A percentile compares a stretch with the other conserved stretches of the same genome.
Evolutionary conservation across 2,329 filamentous ascomycete genomes (phyloP).

Genomic region (Dichotomopilus funicola): DNA sequence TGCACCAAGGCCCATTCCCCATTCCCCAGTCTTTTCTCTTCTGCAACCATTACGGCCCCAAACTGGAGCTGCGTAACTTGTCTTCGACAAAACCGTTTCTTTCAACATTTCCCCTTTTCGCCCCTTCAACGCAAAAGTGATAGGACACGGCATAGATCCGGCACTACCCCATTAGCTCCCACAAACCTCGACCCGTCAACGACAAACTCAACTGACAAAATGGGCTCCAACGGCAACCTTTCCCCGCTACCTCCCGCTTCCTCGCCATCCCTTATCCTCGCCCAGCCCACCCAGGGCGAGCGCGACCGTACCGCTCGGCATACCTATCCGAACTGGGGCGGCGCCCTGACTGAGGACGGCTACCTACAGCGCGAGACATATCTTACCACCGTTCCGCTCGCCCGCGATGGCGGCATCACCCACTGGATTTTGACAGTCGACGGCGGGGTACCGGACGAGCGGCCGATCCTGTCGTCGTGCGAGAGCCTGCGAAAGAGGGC

Average conservation of each 20-base stretch:
- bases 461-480: slow-evolving; percentile 56
- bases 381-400: slow-evolving; percentile 51
- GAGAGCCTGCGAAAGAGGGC: slow-evolving; percentile 58
- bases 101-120: too few species aligned
- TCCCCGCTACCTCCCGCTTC: slow-evolving; percentile 17
- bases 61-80: too few species aligned
- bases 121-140: too few species aligned
- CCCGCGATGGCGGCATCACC: slow-evolving; percentile 51
- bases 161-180: too few species aligned
- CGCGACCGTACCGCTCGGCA: slow-evolving; percentile 47
- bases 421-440: slow-evolving; percentile 58
- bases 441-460: slow-evolving; percentile 31
- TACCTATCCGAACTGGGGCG: slow-evolving; percentile 54
- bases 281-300: slow-evolving; percentile 52
- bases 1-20: too few species aligned
- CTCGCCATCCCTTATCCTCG: slow-evolving; percentile 40
- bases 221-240: slow-evolving; percentile 22
- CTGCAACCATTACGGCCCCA: too few species aligned
- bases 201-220: not conserved
- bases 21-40: too few species aligned
- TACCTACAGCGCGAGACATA: slow-evolving; percentile 56
- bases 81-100: too few species aligned
- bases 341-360: slow-evolving; percentile 44
- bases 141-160: too few species aligned
- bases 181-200: not conserved